phyloP scores from a whole-genome alignment of 2,329 filamentous ascomycete genomes.

The Eurotiales sp. region DNA sequence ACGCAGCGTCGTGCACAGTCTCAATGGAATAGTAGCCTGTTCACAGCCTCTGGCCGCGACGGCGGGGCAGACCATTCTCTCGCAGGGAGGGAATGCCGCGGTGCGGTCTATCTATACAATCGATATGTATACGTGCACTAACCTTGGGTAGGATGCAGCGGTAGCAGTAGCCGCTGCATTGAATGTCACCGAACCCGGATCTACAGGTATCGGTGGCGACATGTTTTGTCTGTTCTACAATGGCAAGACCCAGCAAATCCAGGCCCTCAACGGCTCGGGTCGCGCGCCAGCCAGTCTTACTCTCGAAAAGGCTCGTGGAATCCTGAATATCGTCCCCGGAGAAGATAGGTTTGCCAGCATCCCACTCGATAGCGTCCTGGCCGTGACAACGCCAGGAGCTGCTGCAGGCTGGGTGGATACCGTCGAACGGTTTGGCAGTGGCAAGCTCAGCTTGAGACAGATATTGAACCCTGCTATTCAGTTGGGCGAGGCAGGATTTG shows the following conservation, averaged over 20 bases:
- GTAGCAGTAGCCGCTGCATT: constrained; percentile 86
- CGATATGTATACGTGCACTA: background rate
- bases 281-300: constrained; percentile 66
- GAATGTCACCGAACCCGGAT: constrained; percentile 89
- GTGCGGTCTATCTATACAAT: constrained; percentile 43
- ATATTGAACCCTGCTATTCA: constrained; percentile 79
- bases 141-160: constrained; percentile 69
- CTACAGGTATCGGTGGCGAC: constrained; percentile 92
- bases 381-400: constrained; percentile 84
- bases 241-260: constrained; percentile 73
- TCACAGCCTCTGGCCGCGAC: constrained; percentile 85
- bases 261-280: constrained; percentile 87
- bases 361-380: constrained; percentile 70
- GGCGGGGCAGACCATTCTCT: constrained; percentile 80
- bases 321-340: constrained; percentile 60
- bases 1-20: constrained; percentile 87
- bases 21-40: constrained; percentile 80
- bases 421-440: constrained; percentile 82
- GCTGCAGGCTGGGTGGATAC: constrained; percentile 91
- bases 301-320: constrained; percentile 65
- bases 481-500: constrained; percentile 82
- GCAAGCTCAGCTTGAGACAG: constrained; percentile 70
- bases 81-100: constrained; percentile 85
- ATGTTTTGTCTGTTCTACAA: constrained; percentile 95
- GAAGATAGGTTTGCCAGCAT: constrained; percentile 47